These are phyloP conservation scores for Ogataea ramenticola DNA, from an alignment of 805 yeast species.

Conservation along the genomic window DNA sequence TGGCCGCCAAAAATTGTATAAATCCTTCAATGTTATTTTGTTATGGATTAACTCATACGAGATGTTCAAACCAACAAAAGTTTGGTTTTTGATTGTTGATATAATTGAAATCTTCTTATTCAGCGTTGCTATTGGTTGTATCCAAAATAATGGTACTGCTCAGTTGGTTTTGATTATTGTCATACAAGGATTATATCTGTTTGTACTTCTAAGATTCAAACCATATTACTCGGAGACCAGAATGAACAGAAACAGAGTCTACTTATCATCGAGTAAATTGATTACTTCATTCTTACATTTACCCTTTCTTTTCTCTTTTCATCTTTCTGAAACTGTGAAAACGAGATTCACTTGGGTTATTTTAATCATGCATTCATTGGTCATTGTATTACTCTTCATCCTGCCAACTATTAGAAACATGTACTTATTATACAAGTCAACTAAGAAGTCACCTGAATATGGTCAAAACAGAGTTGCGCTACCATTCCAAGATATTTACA, in stretches of 20 bases:
- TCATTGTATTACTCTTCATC: constrained; percentile 16
- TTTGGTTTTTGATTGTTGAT: constrained; percentile 32
- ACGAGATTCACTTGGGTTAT: constrained; percentile 39
- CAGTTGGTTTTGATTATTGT: constrained; percentile 35
- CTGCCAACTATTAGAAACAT: constrained; percentile 15
- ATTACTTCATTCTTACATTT: constrained; percentile 34
- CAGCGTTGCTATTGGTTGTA: constrained; percentile 35
- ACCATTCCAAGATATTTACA: constrained; percentile 1
- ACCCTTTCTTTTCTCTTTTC: constrained; percentile 32
- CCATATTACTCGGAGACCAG: constrained; percentile 28
- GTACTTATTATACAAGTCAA: not conserved
- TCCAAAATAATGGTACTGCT: constrained; percentile 35
- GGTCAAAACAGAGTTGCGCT: constrained; percentile 1
- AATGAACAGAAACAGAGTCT: constrained; percentile 24
- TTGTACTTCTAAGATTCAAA: constrained; percentile 16
- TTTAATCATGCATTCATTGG: constrained; percentile 29
- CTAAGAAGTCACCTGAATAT: not conserved
- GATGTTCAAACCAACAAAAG: constrained; percentile 34
- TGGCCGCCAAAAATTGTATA: constrained; percentile 29
- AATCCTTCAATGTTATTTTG: constrained; percentile 39
- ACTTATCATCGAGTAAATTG: constrained; percentile 31
- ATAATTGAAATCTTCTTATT: constrained; percentile 25
- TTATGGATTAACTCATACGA: constrained; percentile 40
- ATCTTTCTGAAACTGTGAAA: constrained; percentile 29
- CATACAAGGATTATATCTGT: constrained; percentile 26